Percentiles rank a stretch among this genome's conserved stretches.
phyloP scores from a whole-genome alignment of 805 yeast genomes.

The Lachancea meyersii region DNA sequence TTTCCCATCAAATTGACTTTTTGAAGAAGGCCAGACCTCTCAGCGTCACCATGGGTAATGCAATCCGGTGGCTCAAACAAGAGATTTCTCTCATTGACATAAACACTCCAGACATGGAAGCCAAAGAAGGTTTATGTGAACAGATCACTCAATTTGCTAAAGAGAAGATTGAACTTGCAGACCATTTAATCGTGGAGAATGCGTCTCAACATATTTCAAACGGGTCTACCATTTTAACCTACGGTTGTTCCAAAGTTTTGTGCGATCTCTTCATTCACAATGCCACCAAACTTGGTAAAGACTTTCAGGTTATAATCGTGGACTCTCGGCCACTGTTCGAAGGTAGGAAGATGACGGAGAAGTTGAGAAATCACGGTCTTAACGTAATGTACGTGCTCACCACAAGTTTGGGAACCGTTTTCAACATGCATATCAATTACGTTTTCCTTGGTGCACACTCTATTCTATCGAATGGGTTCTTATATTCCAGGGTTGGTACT shows the following conservation, averaged over 20 bases:
- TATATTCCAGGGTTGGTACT: conserved; percentile 91
- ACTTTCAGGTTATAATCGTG: conserved; percentile 77
- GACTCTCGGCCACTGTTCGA: conserved; percentile 94
- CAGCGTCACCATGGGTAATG: conserved; percentile 93
- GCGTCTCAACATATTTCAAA: conserved; percentile 72
- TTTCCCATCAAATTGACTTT: conserved; percentile 89
- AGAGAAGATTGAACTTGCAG: conserved; percentile 82
- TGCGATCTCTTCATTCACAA: conserved; percentile 67
- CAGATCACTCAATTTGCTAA: conserved; percentile 74
- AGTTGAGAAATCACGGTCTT: conserved; percentile 56
- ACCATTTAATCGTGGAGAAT: conserved; percentile 69
- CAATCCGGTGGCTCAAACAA: conserved; percentile 95
- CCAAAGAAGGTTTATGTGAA: conserved; percentile 56
- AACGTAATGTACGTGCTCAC: conserved; percentile 71
- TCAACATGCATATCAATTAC: conserved; percentile 74
- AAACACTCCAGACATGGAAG: conserved; percentile 50
- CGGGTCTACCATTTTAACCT: conserved; percentile 77
- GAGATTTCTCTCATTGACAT: conserved; percentile 79
- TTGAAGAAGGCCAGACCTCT: conserved; percentile 86
- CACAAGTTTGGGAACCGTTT: conserved; percentile 69
- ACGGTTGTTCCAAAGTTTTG: conserved; percentile 82
- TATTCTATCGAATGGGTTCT: conserved; percentile 88
- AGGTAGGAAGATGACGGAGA: conserved; percentile 71
- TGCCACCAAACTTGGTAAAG: conserved; percentile 50
- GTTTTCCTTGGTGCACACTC: conserved; percentile 96